Percentiles rank a stretch among this genome's conserved stretches.
phyloP scores from a whole-genome alignment of 495 filamentous ascomycete species.

The Cudoniella acicularis region DNA sequence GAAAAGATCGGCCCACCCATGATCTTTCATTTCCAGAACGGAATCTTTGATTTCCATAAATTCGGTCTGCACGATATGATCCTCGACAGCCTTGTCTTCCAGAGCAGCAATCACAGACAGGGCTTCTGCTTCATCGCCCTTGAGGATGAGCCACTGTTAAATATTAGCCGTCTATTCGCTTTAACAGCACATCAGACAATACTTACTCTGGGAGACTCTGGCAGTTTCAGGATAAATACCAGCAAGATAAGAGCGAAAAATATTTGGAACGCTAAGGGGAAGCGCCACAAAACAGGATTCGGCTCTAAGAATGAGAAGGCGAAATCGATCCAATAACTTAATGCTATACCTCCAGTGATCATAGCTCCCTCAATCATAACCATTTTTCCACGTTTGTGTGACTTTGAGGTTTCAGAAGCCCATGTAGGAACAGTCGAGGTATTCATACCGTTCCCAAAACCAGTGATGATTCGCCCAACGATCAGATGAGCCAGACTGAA shows the following conservation, averaged over 20 bases:
- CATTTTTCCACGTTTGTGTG: conserved; percentile 61
- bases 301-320: conserved; percentile 64
- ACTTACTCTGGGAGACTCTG: conserved; percentile 60
- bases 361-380: conserved; percentile 76
- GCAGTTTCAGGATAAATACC: conserved; percentile 57
- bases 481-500: conserved; percentile 60
- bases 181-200: conserved; percentile 39
- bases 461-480: conserved; percentile 62
- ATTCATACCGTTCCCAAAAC: conserved; percentile 65
- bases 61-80: conserved; percentile 56
- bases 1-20: conserved; percentile 64
- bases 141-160: conserved; percentile 64
- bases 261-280: conserved; percentile 71
- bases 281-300: conserved; percentile 65
- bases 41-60: conserved; percentile 73
- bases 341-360: conserved; percentile 67
- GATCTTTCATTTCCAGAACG: conserved; percentile 65
- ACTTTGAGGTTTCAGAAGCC: conserved; percentile 75
- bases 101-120: conserved; percentile 59
- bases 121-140: conserved; percentile 63
- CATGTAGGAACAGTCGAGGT: conserved; percentile 70
- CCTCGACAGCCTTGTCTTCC: conserved; percentile 45
- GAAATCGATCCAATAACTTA: conserved; percentile 75
- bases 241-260: conserved; percentile 62
- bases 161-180: background rate